Conservation (phyloP, 768 basidiomycete species). For the Suillus subaureus region DNA sequence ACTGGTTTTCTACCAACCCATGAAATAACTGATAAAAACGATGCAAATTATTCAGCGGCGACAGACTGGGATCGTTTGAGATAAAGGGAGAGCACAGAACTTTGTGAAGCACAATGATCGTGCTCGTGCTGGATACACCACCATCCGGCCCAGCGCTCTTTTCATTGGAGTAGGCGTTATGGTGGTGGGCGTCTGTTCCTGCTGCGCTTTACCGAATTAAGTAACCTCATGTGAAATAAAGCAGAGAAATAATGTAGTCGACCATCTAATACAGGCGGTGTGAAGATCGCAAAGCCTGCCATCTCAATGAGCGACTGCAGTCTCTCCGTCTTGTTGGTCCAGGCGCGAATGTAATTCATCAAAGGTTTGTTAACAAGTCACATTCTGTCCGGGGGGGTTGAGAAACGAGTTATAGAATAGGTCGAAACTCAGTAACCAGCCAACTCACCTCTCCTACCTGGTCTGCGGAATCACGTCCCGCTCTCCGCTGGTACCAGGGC, state of each 20-base stretch:
- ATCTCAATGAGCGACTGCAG: background rate
- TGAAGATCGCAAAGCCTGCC: background rate
- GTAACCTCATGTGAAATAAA: background rate
- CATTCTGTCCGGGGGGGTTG: background rate
- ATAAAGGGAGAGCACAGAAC: background rate
- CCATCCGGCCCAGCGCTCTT: background rate
- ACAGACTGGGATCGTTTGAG: background rate
- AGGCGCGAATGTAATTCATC: background rate
- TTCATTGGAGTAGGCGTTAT: background rate
- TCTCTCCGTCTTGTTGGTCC: background rate
- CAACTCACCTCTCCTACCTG: background rate
- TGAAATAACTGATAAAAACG: background rate
- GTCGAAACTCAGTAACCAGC: background rate
- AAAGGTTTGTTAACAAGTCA: background rate
- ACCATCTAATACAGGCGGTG: background rate
- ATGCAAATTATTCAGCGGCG: background rate
- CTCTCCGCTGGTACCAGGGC: background rate
- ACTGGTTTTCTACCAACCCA: background rate
- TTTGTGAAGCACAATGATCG: background rate
- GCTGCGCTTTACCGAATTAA: background rate
- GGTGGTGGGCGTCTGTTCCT: background rate
- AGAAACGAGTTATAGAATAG: background rate
- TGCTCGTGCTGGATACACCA: background rate
- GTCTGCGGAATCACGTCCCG: background rate
- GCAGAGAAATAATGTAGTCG: background rate